Evolutionary conservation across 208 protist species (phyloP).

Genomic region (Acanthamoeba healyi): DNA sequence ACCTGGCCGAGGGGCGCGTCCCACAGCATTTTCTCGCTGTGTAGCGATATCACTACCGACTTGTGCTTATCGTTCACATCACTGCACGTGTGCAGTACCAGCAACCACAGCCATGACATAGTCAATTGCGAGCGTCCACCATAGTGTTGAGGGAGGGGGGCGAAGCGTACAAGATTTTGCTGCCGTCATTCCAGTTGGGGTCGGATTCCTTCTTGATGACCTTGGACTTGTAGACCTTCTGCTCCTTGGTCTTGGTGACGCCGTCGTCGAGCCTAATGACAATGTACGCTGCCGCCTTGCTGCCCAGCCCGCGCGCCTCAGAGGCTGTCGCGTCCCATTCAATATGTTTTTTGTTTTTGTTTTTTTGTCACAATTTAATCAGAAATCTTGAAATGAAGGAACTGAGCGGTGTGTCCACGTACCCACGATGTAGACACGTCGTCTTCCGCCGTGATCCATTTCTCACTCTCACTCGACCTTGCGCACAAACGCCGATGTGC

Average conservation of each 20-base stretch:
- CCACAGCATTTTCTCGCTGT: slow-evolving; percentile 28
- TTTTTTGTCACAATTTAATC: neutral
- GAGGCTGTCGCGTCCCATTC: neutral
- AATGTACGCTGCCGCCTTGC: slow-evolving; percentile 17
- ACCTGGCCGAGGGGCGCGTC: slow-evolving; percentile 49
- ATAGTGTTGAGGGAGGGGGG: neutral
- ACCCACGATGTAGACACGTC: neutral
- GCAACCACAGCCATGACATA: no score
- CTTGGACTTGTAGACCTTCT: slow-evolving; percentile 70
- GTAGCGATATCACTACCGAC: slow-evolving; percentile 32
- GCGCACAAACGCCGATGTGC: no score
- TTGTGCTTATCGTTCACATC: slow-evolving; percentile 42
- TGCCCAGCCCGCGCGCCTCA: slow-evolving; percentile 3
- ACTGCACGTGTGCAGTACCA: neutral
- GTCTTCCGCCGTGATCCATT: neutral
- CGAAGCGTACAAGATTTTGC: slow-evolving; percentile 66
- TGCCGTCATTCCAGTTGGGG: slow-evolving; percentile 72
- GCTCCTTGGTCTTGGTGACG: slow-evolving; percentile 49
- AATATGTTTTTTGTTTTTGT: no score
- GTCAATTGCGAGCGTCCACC: neutral
- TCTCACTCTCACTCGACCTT: no score
- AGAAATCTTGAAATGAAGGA: neutral
- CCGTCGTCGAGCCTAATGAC: slow-evolving; percentile 63
- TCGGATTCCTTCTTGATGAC: slow-evolving; percentile 60
- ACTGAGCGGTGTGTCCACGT: no score